Conservation (phyloP, 78 protist genomes). For the Dictyostelium brefeldianum region DNA sequence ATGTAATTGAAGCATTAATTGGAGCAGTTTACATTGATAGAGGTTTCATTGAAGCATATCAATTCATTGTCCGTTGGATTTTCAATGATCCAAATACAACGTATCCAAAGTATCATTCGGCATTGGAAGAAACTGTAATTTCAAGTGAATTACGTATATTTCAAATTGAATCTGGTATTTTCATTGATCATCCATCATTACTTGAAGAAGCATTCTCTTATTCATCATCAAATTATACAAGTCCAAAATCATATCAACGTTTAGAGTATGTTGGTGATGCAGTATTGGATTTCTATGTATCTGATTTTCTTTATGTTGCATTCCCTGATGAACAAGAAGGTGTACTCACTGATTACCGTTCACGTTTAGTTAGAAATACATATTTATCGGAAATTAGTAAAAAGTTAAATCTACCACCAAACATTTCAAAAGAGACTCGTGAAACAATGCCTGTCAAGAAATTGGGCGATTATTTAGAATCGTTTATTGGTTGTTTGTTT, state of each 20-base stretch:
- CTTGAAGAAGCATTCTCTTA: neutral
- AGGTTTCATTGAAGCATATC: conserved; percentile 32
- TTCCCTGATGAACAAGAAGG: conserved; percentile 75
- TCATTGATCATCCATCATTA: neutral
- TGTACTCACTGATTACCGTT: conserved; percentile 13
- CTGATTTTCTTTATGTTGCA: conserved; percentile 14
- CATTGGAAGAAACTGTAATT: neutral
- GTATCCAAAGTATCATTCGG: neutral
- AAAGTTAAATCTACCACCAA: conserved; percentile 3
- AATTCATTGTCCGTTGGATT: neutral
- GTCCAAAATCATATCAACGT: conserved; percentile 29
- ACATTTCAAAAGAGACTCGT: neutral
- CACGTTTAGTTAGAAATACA: conserved; percentile 17
- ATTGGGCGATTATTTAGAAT: conserved; percentile 67
- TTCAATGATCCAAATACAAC: neutral
- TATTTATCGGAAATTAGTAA: neutral
- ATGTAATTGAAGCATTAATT: conserved; percentile 67
- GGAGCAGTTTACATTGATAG: conserved; percentile 38
- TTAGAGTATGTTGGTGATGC: conserved; percentile 79
- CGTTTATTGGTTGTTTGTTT: conserved; percentile 42
- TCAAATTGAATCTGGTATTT: neutral
- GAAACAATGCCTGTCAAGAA: neutral
- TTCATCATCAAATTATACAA: neutral
- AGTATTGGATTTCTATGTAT: conserved; percentile 35
- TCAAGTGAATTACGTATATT: neutral